A percentile compares a stretch with the other conserved stretches of the same genome.
phyloP scores from a whole-genome alignment of 1,139 yeast species.

The Kodamaea derodonti region DNA sequence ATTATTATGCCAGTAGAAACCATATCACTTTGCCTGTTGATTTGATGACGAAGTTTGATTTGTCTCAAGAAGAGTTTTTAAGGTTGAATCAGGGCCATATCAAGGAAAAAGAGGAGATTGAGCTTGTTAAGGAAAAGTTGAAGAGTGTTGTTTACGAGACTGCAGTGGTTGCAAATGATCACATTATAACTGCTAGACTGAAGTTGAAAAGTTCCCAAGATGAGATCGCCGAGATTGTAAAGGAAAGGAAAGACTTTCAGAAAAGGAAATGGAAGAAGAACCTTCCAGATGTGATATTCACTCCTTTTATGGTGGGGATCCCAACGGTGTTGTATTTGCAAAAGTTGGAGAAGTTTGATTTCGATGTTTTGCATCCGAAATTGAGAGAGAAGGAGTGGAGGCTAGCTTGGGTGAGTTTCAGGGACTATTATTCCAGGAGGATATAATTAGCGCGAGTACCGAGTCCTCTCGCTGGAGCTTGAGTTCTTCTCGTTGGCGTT shows the following conservation, averaged over 20 bases:
- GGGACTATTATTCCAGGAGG: constrained; percentile 43
- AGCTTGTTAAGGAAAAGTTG: constrained; percentile 35
- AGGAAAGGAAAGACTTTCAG: constrained; percentile 21
- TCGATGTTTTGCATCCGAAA: constrained; percentile 52
- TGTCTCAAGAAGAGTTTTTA: constrained; percentile 64
- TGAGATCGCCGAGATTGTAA: constrained; percentile 28
- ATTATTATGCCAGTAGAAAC: constrained; percentile 54
- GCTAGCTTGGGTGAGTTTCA: constrained; percentile 64
- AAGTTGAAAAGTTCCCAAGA: constrained; percentile 40
- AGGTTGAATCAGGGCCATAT: constrained; percentile 48
- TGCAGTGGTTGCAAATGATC: constrained; percentile 78
- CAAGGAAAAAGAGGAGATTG: constrained; percentile 15
- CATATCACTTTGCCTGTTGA: constrained; percentile 63
- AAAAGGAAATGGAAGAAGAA: constrained; percentile 40
- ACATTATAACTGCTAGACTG: constrained; percentile 61
- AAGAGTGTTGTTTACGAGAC: constrained; percentile 65
- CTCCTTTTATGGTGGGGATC: constrained; percentile 64
- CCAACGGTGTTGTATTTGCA: constrained; percentile 64
- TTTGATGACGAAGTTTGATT: constrained; percentile 46
- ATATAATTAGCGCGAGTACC: too few relatives aligned
- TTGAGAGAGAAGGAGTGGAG: constrained; percentile 64
- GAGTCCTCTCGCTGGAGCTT: too few relatives aligned
- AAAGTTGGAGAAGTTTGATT: constrained; percentile 58
- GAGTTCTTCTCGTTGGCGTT: too few relatives aligned
- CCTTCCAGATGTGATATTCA: constrained; percentile 62